A percentile compares a stretch with the other conserved stretches of the same genome.
These are phyloP conservation scores for Mycena polygramma DNA, from an alignment of 768 basidiomycete genomes.

Conservation along the genomic window DNA sequence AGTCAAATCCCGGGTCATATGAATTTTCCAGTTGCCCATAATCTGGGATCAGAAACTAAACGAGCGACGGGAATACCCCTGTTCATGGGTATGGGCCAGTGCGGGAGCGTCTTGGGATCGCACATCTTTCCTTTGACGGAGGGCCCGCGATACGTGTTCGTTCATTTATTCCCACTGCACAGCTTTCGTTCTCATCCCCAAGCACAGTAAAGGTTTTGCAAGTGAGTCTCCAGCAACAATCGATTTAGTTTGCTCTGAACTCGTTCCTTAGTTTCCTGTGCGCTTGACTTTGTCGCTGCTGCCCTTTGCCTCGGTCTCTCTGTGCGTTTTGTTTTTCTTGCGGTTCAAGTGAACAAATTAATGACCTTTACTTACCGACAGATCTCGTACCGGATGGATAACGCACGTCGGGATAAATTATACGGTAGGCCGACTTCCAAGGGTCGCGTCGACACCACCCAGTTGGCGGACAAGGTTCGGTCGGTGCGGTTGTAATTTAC, in stretches of 20 bases:
- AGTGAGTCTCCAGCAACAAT: conserved; percentile 47
- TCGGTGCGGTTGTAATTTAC: not conserved
- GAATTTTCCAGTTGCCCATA: conserved; percentile 69
- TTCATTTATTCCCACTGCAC: conserved; percentile 2
- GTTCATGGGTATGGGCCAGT: conserved; percentile 86
- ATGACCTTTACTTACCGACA: conserved; percentile 40
- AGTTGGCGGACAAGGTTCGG: conserved; percentile 75
- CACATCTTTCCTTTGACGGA: conserved; percentile 77
- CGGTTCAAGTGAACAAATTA: not conserved
- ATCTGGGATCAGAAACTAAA: conserved; percentile 84
- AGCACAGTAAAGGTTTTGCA: conserved; percentile 69
- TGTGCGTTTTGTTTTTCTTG: conserved; percentile 47
- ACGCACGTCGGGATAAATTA: conserved; percentile 63
- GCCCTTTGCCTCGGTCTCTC: conserved; percentile 65
- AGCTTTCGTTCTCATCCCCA: not conserved
- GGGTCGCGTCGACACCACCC: conserved; percentile 69
- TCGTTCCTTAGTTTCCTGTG: conserved; percentile 56
- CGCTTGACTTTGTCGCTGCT: conserved; percentile 67
- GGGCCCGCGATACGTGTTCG: conserved; percentile 76
- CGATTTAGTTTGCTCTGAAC: too few species aligned
- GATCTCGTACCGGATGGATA: conserved; percentile 76
- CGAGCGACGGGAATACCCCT: conserved; percentile 81
- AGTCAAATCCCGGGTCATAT: conserved; percentile 74
- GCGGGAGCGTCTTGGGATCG: conserved; percentile 82
- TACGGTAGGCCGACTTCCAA: conserved; percentile 65